phyloP scores from a whole-genome alignment of 2,329 filamentous ascomycete species.

The Ceratocystis colombiana region DNA sequence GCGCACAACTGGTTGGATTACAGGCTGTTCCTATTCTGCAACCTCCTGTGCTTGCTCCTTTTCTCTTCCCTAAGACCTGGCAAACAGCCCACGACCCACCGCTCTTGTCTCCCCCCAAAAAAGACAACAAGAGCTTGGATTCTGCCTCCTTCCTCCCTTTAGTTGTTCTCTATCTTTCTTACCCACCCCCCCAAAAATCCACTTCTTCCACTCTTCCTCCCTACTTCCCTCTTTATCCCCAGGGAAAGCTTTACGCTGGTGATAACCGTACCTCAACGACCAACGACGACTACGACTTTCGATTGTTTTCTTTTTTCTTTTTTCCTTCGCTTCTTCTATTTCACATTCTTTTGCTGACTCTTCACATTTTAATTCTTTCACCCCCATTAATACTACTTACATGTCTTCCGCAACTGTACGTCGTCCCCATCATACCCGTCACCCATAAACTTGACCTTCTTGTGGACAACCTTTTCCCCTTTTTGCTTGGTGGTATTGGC shows the following conservation, averaged over 20 bases:
- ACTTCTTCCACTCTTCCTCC: slow-evolving; percentile 12
- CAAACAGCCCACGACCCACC: slow-evolving; percentile 7
- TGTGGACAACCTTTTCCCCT: slow-evolving; percentile 14
- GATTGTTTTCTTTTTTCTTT: slow-evolving; percentile 14
- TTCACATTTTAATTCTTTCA: slow-evolving; percentile 25
- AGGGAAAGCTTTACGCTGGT: slow-evolving; percentile 25
- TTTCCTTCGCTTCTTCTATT: slow-evolving; percentile 20
- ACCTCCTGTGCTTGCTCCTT: slow-evolving; percentile 16
- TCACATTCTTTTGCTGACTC: slow-evolving; percentile 16
- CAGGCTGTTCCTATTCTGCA: background rate
- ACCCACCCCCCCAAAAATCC: slow-evolving; percentile 9
- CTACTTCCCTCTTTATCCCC: slow-evolving; percentile 18
- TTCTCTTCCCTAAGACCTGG: slow-evolving; percentile 7
- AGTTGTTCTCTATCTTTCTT: slow-evolving; percentile 4
- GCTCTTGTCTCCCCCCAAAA: background rate
- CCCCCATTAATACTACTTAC: slow-evolving; percentile 26
- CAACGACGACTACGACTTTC: slow-evolving; percentile 17
- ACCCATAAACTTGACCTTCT: slow-evolving; percentile 15
- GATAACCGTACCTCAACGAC: slow-evolving; percentile 25
- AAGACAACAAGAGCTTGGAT: slow-evolving; percentile 3
- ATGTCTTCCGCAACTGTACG: slow-evolving; percentile 34
- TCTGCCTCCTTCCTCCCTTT: slow-evolving; percentile 10
- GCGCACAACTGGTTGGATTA: background rate
- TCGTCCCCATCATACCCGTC: slow-evolving; percentile 25
- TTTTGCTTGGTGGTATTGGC: slow-evolving; percentile 2